Evolutionary conservation across 805 yeast genomes (phyloP).

Genomic region (Clavispora asparagi): DNA sequence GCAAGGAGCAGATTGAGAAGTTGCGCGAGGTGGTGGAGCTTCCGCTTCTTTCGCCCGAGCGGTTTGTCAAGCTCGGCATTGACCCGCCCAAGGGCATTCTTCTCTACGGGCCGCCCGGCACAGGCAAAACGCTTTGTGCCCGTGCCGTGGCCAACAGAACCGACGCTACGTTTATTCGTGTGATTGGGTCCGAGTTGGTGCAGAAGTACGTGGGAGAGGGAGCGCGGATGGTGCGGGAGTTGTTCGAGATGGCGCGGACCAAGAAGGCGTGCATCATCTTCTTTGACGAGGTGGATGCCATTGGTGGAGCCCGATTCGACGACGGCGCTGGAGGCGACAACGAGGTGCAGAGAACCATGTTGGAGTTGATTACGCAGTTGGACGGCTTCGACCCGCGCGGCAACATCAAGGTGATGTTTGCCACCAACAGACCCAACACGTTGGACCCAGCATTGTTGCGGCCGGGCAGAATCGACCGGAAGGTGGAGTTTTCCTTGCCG

Average conservation of each 20-base stretch:
- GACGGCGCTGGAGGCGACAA: constrained; percentile 99
- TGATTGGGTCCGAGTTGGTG: constrained; percentile 96
- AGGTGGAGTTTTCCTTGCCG: constrained; percentile 94
- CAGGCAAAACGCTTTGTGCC: constrained; percentile 97
- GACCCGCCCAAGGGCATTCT: constrained; percentile 99
- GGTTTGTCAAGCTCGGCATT: constrained; percentile 94
- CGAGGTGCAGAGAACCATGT: constrained; percentile 98
- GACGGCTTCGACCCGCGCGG: constrained; percentile 99
- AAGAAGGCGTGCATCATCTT: constrained; percentile 97
- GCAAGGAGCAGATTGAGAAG: constrained; percentile 91
- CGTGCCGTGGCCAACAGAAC: constrained; percentile 99
- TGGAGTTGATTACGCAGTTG: constrained; percentile 93
- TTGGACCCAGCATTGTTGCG: constrained; percentile 95
- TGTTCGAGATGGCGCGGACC: constrained; percentile 98
- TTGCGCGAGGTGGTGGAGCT: constrained; percentile 20
- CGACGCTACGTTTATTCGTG: constrained; percentile 97
- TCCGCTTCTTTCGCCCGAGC: constrained; percentile 73
- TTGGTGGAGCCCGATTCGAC: constrained; percentile 99
- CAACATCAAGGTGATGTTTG: constrained; percentile 98
- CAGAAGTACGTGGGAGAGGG: constrained; percentile 99
- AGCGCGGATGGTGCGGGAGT: constrained; percentile 98
- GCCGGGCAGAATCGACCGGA: constrained; percentile 98
- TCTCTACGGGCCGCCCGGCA: constrained; percentile 97
- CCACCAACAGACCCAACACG: constrained; percentile 97
- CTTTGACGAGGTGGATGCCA: constrained; percentile 98